Evolutionary conservation across 441 rosid genomes (phyloP).

Genomic region (Pelargonium cotyledonis): DNA sequence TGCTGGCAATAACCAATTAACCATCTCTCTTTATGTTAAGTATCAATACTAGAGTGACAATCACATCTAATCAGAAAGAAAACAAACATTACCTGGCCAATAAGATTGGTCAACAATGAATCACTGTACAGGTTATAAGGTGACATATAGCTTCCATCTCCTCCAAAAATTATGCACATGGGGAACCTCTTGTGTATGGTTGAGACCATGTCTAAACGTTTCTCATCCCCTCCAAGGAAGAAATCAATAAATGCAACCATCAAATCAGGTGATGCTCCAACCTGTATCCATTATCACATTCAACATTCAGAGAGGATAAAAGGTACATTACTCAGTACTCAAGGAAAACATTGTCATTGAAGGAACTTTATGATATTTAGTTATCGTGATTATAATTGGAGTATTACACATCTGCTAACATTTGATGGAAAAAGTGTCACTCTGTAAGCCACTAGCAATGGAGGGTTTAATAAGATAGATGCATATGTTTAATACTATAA

Average conservation of each 20-base stretch:
- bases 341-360: background rate
- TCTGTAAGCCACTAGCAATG: too few species aligned
- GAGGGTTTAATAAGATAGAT: too few species aligned
- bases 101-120: conserved; percentile 70
- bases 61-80: conserved; percentile 4
- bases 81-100: conserved; percentile 68
- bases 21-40: conserved; percentile 17
- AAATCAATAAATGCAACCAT: conserved; percentile 93
- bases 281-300: conserved; percentile 39
- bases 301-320: background rate
- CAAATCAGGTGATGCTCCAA: conserved; percentile 93
- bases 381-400: too few species aligned
- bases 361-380: background rate
- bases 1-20: conserved; percentile 62
- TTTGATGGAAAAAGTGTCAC: too few species aligned
- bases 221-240: conserved; percentile 98
- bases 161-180: conserved; percentile 95
- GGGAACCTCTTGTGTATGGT: conserved; percentile 88
- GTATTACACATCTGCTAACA: too few species aligned
- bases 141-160: conserved; percentile 96
- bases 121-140: conserved; percentile 85
- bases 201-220: conserved; percentile 86
- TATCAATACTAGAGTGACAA: conserved; percentile 4
- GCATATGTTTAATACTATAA: too few species aligned
- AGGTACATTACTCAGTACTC: background rate